Percentiles rank a stretch among this genome's conserved stretches.
Evolutionary conservation across 106 monocot genomes (phyloP).

Genomic region (Agapanthus africanus): DNA sequence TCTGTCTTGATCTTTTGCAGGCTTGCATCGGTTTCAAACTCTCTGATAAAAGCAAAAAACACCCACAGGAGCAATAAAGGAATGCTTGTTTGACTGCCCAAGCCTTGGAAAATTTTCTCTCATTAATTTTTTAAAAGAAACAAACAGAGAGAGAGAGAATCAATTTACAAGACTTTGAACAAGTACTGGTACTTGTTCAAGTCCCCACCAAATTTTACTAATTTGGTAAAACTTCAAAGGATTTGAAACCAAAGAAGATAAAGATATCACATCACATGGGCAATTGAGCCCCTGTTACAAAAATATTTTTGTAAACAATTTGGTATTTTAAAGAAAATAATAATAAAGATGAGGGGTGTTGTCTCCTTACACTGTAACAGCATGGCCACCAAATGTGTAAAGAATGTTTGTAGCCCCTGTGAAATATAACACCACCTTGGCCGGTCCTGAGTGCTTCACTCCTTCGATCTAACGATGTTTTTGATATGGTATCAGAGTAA

Average conservation of each 20-base stretch:
- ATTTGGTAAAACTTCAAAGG: no score
- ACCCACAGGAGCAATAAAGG: not conserved
- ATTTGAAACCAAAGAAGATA: no score
- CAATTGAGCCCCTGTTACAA: no score
- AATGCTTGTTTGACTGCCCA: slow-evolving; percentile 43
- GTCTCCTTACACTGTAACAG: slow-evolving; percentile 79
- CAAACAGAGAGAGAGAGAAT: not conserved
- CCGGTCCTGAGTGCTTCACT: slow-evolving; percentile 69
- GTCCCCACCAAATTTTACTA: no score
- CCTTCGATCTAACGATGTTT: slow-evolving; percentile 39
- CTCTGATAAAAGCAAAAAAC: slow-evolving; percentile 8
- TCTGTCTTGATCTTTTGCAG: not conserved
- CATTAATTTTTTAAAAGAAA: not conserved
- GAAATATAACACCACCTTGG: slow-evolving; percentile 66
- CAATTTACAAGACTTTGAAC: no score
- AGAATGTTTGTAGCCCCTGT: slow-evolving; percentile 85
- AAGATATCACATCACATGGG: slow-evolving; percentile 7
- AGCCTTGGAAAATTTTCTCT: slow-evolving; percentile 1
- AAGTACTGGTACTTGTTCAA: no score
- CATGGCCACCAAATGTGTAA: slow-evolving; percentile 78
- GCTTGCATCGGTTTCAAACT: not conserved
- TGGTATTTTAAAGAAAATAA: no score
- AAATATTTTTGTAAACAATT: no score
- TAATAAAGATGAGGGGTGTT: slow-evolving; percentile 1
- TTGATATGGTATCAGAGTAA: not conserved